phyloP scores from a whole-genome alignment of 805 yeast genomes.

The Hanseniaspora jakobsenii region DNA sequence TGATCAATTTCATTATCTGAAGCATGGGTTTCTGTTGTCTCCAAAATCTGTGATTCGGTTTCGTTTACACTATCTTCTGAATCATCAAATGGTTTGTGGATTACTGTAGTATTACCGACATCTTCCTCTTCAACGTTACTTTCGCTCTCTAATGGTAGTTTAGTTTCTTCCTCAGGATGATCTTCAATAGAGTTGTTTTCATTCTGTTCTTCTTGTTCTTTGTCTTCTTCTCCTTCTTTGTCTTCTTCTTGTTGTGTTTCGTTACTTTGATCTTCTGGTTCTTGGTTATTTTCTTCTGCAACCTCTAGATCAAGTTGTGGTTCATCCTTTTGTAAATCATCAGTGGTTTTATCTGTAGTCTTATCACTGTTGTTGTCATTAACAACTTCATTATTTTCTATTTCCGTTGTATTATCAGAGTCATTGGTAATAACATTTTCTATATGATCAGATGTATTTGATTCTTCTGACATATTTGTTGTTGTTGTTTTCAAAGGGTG shows the following conservation, averaged over 20 bases:
- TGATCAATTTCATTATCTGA: constrained; percentile 21
- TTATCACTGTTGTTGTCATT: constrained; percentile 7
- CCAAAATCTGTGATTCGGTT: too few species aligned
- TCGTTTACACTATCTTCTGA: neutral
- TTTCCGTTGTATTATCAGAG: too few species aligned
- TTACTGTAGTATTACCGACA: constrained; percentile 1
- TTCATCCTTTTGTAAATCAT: constrained; percentile 23
- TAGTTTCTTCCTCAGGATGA: neutral
- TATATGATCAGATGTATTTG: too few species aligned
- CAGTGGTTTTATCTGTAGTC: too few species aligned
- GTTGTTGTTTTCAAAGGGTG: too few species aligned
- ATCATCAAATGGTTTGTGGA: neutral
- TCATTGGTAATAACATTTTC: too few species aligned
- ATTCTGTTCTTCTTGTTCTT: constrained; percentile 10
- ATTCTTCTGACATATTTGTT: too few species aligned
- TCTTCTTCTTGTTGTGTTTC: constrained; percentile 17
- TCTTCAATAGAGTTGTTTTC: neutral
- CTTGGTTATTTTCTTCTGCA: constrained; percentile 17
- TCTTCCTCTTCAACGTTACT: neutral
- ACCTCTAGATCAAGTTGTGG: constrained; percentile 8
- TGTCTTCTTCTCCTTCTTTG: neutral
- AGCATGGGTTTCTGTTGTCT: neutral
- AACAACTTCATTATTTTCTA: neutral
- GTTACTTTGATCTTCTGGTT: constrained; percentile 20
- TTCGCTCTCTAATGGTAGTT: too few species aligned